These are phyloP conservation scores for Paramecium tetraurelia DNA, from an alignment of 73 alveolate genomes.

Conservation along the genomic window DNA sequence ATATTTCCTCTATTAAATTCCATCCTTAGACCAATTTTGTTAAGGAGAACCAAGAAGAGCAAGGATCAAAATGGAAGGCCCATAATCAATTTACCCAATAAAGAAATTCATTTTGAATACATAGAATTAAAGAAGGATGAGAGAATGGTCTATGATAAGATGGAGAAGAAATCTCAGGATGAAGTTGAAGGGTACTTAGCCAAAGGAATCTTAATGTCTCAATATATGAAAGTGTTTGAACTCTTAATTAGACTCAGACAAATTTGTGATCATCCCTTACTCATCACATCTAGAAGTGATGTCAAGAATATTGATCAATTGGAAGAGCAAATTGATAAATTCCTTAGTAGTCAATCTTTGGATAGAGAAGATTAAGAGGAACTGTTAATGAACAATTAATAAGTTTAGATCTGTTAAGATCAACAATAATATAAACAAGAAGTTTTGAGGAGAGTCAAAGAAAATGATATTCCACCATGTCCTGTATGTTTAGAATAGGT, in stretches of 20 bases:
- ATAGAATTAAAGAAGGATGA: constrained; percentile 46
- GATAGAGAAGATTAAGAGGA: constrained; percentile 41
- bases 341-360: constrained; percentile 2
- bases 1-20: constrained; percentile 53
- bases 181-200: constrained; percentile 31
- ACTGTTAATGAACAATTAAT: constrained; percentile 23
- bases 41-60: constrained; percentile 65
- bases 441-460: constrained; percentile 54
- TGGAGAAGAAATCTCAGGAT: constrained; percentile 52
- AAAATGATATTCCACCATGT: constrained; percentile 58
- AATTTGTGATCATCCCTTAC: constrained; percentile 67
- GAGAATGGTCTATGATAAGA: constrained; percentile 49
- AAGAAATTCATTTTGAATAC: background rate
- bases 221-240: constrained; percentile 64
- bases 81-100: constrained; percentile 55
- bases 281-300: constrained; percentile 57
- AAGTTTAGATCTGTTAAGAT: background rate
- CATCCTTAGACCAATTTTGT: constrained; percentile 61
- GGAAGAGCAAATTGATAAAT: constrained; percentile 40
- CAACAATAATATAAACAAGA: constrained; percentile 29
- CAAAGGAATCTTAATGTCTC: constrained; percentile 49
- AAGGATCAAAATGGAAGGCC: constrained; percentile 53
- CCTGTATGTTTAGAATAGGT: constrained; percentile 63
- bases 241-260: constrained; percentile 62
- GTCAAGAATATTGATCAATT: constrained; percentile 52